Conservation (phyloP, 2,329 filamentous ascomycete species). For the Alternaria arbusti region DNA sequence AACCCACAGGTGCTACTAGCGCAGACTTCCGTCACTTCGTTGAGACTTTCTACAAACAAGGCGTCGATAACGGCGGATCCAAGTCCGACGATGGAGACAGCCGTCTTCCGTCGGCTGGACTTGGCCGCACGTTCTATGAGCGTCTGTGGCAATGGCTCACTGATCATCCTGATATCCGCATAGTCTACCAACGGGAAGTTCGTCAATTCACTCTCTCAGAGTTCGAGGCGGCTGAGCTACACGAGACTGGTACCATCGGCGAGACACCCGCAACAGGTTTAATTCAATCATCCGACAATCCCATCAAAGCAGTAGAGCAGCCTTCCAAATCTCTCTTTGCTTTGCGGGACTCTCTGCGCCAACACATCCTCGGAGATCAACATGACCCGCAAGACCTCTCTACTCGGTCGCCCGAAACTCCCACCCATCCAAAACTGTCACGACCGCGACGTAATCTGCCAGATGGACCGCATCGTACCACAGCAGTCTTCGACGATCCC, state of each 20-base stretch:
- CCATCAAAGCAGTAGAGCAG: background rate
- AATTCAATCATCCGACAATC: background rate
- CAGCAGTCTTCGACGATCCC: conserved; percentile 37
- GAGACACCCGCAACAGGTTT: background rate
- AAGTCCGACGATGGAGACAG: background rate
- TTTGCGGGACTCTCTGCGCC: conserved; percentile 25
- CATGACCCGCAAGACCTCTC: background rate
- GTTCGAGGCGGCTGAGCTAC: conserved; percentile 39
- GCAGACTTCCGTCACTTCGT: conserved; percentile 51
- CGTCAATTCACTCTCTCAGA: conserved; percentile 35
- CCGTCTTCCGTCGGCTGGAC: background rate
- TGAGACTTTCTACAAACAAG: conserved; percentile 42
- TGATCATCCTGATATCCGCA: conserved; percentile 61
- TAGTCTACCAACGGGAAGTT: conserved; percentile 54
- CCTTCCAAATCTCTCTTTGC: conserved; percentile 23
- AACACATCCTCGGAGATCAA: conserved; percentile 22
- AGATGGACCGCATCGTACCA: background rate
- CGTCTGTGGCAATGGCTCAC: conserved; percentile 65
- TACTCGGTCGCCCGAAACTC: background rate
- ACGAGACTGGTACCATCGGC: conserved; percentile 15
- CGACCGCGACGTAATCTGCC: conserved; percentile 23
- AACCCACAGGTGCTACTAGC: conserved; percentile 47
- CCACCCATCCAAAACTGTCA: background rate
- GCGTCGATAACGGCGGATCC: conserved; percentile 6
- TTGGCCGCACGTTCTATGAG: conserved; percentile 55